Conservation (phyloP, 306 rosid genomes). For the Lupinus albus region DNA sequence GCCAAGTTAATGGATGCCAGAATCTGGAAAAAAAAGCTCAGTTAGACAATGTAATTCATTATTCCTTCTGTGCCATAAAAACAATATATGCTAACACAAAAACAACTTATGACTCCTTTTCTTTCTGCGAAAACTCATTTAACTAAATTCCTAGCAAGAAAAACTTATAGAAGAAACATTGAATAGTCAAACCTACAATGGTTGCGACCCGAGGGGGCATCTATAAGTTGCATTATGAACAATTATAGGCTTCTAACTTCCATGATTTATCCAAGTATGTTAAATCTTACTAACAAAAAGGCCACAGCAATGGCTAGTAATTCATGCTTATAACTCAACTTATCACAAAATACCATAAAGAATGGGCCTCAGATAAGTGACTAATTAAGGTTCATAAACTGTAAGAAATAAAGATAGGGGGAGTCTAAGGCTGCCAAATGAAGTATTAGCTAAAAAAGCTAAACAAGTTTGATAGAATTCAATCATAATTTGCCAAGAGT, state of each 20-base stretch:
- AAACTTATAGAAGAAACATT: too few species aligned
- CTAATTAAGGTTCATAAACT: too few species aligned
- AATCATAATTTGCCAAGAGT: not conserved
- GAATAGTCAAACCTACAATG: too few species aligned
- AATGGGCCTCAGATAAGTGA: not conserved
- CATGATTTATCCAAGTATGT: not conserved
- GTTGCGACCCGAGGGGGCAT: too few species aligned
- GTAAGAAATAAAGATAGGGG: too few species aligned
- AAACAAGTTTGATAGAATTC: not conserved
- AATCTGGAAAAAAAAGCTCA: conserved; percentile 54
- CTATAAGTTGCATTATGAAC: too few species aligned
- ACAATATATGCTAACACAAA: too few species aligned
- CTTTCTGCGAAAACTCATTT: too few species aligned
- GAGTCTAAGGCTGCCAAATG: too few species aligned
- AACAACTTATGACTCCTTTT: too few species aligned
- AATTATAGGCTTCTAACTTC: not conserved
- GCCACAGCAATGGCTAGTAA: too few species aligned
- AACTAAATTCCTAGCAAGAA: too few species aligned
- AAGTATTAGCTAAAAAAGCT: not conserved
- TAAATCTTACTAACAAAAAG: not conserved
- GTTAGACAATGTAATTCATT: conserved; percentile 32
- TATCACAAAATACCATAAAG: not conserved
- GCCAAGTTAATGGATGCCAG: conserved; percentile 74
- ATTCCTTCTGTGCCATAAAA: not conserved
- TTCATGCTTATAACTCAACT: not conserved